Conservation (phyloP, 345 rosid genomes). For the Carallia brachiata region DNA sequence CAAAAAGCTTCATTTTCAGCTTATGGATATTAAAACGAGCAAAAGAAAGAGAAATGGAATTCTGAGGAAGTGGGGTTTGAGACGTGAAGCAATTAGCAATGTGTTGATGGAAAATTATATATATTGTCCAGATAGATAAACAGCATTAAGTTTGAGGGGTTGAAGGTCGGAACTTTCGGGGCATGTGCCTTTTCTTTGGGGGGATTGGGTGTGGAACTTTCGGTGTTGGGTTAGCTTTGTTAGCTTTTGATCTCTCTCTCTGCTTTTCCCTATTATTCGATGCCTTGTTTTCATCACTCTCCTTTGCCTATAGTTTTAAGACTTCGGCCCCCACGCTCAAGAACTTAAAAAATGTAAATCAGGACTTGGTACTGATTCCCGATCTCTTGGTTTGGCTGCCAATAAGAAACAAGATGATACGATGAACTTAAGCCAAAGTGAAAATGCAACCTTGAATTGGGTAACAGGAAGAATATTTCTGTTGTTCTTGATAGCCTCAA, state of each 20-base stretch:
- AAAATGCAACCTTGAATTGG: too few species aligned
- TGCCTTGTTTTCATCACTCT: constrained; percentile 9
- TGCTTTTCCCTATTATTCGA: constrained; percentile 10
- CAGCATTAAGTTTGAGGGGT: not conserved
- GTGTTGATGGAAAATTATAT: not conserved
- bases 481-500: too few species aligned
- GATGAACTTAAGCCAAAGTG: too few species aligned
- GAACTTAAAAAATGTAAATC: not conserved
- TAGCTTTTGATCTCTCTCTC: constrained; percentile 9
- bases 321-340: not conserved
- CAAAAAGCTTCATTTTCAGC: constrained; percentile 27
- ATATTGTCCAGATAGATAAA: not conserved
- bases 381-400: too few species aligned
- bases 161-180: too few species aligned
- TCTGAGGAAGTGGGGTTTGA: not conserved
- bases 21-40: constrained; percentile 1
- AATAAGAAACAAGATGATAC: too few species aligned
- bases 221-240: constrained; percentile 18
- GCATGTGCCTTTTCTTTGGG: not conserved
- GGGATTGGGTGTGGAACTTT: constrained; percentile 9
- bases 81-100: not conserved
- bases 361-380: not conserved
- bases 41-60: not conserved
- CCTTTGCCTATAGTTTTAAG: not conserved
- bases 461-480: too few species aligned